These are phyloP conservation scores for Aleurites moluccanus DNA, from an alignment of 441 rosid species.

Conservation along the genomic window DNA sequence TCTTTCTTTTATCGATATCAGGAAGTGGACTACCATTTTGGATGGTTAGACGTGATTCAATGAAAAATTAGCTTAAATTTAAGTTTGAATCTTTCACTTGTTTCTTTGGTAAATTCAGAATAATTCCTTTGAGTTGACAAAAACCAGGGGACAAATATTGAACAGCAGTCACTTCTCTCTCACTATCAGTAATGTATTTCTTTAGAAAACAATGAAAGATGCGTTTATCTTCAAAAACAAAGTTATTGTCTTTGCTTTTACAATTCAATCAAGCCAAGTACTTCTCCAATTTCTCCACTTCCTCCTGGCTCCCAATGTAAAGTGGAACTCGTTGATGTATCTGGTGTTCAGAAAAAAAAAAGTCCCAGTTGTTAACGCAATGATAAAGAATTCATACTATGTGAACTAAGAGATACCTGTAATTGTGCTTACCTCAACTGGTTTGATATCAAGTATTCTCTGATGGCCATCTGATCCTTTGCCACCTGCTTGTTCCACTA, in stretches of 20 bases:
- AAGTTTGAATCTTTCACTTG: background rate
- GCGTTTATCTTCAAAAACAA: conserved; percentile 26
- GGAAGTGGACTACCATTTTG: background rate
- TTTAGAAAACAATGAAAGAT: conserved; percentile 2
- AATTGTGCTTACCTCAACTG: conserved; percentile 55
- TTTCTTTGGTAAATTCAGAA: background rate
- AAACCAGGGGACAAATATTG: background rate
- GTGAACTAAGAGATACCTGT: background rate
- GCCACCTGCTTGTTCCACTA: conserved; percentile 95
- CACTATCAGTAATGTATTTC: conserved; percentile 18
- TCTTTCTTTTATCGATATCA: background rate
- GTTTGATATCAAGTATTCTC: conserved; percentile 77
- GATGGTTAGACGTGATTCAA: background rate
- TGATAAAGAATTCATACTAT: background rate
- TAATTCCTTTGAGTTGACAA: background rate
- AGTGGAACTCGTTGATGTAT: conserved; percentile 88
- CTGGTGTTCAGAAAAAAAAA: conserved; percentile 33
- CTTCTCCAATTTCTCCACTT: conserved; percentile 90
- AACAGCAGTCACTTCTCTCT: conserved; percentile 12
- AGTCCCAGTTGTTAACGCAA: background rate
- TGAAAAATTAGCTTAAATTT: background rate
- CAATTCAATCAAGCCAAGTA: conserved; percentile 56
- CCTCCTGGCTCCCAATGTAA: conserved; percentile 84
- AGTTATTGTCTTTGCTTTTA: conserved; percentile 22
- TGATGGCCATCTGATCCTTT: conserved; percentile 92